Evolutionary conservation across 1,139 yeast species (phyloP).

Genomic region (Taphrina flavorubra): DNA sequence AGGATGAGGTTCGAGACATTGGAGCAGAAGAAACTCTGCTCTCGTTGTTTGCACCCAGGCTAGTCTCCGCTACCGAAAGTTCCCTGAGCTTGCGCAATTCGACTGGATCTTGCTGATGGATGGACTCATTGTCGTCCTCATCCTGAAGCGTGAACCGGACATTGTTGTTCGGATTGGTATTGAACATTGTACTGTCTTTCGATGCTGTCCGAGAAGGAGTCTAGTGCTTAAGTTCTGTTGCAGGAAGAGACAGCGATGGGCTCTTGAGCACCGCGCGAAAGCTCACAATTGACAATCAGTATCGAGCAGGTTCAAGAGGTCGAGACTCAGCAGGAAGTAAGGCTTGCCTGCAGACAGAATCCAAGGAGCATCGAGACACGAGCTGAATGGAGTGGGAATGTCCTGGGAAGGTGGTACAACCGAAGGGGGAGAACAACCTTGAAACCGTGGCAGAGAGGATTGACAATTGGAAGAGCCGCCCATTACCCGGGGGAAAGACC

Average conservation of each 20-base stretch:
- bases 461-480: neutral
- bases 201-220: no score
- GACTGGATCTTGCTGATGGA: constrained; percentile 24
- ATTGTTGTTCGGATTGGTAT: constrained; percentile 1
- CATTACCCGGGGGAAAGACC: no score
- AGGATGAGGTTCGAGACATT: constrained; percentile 11
- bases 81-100: constrained; percentile 29
- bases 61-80: constrained; percentile 9
- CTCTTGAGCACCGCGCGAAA: no score
- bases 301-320: no score
- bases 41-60: constrained; percentile 4
- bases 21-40: constrained; percentile 30
- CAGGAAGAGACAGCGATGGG: no score
- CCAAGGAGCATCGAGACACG: no score
- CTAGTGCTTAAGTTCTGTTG: no score
- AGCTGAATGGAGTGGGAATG: neutral
- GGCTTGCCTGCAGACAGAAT: no score
- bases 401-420: constrained; percentile 9
- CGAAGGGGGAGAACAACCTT: neutral
- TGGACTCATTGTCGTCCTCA: constrained; percentile 30
- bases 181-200: neutral
- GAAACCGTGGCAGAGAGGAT: neutral
- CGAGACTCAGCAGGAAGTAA: no score
- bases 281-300: no score
- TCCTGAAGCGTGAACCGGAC: constrained; percentile 35